These are phyloP conservation scores for Apiospora sp. DNA, from an alignment of 2,329 filamentous ascomycete genomes.

Conservation along the genomic window DNA sequence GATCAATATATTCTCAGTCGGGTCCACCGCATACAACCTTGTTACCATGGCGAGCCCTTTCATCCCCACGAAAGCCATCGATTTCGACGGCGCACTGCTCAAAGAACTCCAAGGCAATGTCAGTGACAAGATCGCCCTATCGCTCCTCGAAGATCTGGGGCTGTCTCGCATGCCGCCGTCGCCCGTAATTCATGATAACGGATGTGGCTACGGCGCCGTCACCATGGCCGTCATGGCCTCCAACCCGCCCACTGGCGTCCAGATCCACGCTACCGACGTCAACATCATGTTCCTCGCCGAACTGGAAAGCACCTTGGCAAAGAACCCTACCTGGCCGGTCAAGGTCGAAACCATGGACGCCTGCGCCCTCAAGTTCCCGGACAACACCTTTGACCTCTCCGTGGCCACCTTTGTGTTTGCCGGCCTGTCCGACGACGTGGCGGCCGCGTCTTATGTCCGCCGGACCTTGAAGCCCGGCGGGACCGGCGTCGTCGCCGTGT, in stretches of 20 bases:
- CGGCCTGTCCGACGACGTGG: slow-evolving; percentile 26
- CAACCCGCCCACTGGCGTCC: slow-evolving; percentile 24
- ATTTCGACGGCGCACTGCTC: slow-evolving; percentile 29
- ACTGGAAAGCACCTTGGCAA: slow-evolving; percentile 21
- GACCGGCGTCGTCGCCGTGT: slow-evolving; percentile 26
- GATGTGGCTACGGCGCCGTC: slow-evolving; percentile 30
- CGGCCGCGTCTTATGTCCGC: slow-evolving; percentile 28
- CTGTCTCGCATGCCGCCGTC: slow-evolving; percentile 13
- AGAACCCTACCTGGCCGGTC: slow-evolving; percentile 29
- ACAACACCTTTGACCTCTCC: slow-evolving; percentile 30
- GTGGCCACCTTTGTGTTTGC: slow-evolving; percentile 27
- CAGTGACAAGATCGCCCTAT: slow-evolving; percentile 29
- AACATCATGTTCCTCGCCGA: slow-evolving; percentile 26
- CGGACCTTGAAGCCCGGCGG: slow-evolving; percentile 28
- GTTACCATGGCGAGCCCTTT: slow-evolving; percentile 18
- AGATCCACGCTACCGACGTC: slow-evolving; percentile 29
- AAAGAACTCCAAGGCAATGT: slow-evolving; percentile 31
- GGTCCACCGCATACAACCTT: not conserved
- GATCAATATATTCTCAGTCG: not conserved
- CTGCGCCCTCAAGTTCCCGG: slow-evolving; percentile 28
- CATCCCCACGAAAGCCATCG: slow-evolving; percentile 24
- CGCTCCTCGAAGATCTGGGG: slow-evolving; percentile 26
- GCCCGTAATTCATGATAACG: slow-evolving; percentile 30
- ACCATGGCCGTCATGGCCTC: slow-evolving; percentile 30
- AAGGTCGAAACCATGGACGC: slow-evolving; percentile 27